Percentiles rank a stretch among this genome's conserved stretches.
These are phyloP conservation scores for Penicillium bovifimosum DNA, from an alignment of 495 filamentous ascomycete species.

Conservation along the genomic window DNA sequence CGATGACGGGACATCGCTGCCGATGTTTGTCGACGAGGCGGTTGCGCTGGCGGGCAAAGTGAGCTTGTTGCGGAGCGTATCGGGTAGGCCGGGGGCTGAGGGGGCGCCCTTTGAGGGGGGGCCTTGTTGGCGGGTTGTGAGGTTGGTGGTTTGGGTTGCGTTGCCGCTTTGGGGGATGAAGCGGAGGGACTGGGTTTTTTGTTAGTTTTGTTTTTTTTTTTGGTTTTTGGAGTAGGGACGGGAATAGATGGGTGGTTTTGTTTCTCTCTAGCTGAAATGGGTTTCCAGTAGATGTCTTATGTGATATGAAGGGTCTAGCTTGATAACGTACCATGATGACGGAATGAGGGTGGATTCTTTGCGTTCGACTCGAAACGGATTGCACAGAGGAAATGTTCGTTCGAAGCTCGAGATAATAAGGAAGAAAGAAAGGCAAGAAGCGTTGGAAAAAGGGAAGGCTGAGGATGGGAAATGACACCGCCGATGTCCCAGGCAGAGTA, in stretches of 20 bases:
- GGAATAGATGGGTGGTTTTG: background rate
- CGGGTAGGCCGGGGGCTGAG: conserved; percentile 84
- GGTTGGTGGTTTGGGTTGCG: conserved; percentile 52
- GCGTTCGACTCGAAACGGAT: background rate
- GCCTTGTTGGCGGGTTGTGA: conserved; percentile 40
- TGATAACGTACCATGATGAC: conserved; percentile 34
- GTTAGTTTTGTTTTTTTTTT: conserved; percentile 10
- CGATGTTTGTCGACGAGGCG: conserved; percentile 38
- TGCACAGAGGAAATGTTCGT: background rate
- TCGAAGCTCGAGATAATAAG: conserved; percentile 1
- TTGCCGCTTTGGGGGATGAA: conserved; percentile 65
- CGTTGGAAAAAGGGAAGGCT: conserved; percentile 4
- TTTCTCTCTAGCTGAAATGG: conserved; percentile 4
- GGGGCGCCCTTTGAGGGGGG: conserved; percentile 61
- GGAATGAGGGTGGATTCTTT: conserved; percentile 4
- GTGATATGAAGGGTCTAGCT: conserved; percentile 17
- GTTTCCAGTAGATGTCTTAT: background rate
- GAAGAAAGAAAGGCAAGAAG: conserved; percentile 5
- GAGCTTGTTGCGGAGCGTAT: conserved; percentile 80
- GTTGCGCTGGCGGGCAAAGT: conserved; percentile 45
- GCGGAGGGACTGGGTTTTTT: conserved; percentile 68
- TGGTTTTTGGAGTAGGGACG: background rate
- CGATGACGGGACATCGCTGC: conserved; percentile 42
- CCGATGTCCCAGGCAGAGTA: conserved; percentile 25
- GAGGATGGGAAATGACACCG: conserved; percentile 19